phyloP scores from a whole-genome alignment of 257 asterid species.

The Ligustrum vulgare region DNA sequence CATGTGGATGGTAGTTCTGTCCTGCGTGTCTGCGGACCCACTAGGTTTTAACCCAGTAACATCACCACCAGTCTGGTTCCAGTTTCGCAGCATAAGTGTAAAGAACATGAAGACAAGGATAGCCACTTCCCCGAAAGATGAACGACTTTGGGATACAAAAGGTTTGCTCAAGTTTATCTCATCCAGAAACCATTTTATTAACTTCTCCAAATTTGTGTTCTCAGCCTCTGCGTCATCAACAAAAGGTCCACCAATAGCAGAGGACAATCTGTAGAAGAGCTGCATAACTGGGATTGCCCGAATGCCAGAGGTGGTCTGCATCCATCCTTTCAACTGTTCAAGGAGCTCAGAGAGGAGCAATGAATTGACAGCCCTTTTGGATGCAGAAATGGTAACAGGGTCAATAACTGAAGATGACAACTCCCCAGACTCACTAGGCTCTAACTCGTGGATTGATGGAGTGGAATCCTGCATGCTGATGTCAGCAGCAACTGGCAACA shows the following conservation, averaged over 20 bases:
- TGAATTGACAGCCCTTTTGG: slow-evolving; percentile 93
- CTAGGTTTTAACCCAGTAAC: slow-evolving; percentile 62
- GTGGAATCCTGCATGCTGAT: slow-evolving; percentile 50
- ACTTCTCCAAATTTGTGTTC: slow-evolving; percentile 78
- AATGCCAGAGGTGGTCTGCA: slow-evolving; percentile 80
- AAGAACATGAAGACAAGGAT: slow-evolving; percentile 92
- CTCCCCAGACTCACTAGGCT: slow-evolving; percentile 72
- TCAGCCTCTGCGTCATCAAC: slow-evolving; percentile 63
- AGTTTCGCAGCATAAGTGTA: slow-evolving; percentile 95
- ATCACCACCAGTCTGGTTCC: slow-evolving; percentile 96
- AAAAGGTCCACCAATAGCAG: slow-evolving; percentile 96
- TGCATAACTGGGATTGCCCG: slow-evolving; percentile 96
- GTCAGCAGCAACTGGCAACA: slow-evolving; percentile 68
- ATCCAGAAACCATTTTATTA: slow-evolving; percentile 84
- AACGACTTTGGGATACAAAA: slow-evolving; percentile 64
- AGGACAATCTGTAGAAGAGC: slow-evolving; percentile 85
- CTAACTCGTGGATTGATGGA: slow-evolving; percentile 79
- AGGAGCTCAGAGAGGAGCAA: slow-evolving; percentile 91
- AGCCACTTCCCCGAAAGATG: slow-evolving; percentile 83
- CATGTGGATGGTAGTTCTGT: slow-evolving; percentile 52
- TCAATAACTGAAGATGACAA: slow-evolving; percentile 70
- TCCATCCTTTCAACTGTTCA: slow-evolving; percentile 96
- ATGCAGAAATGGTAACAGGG: slow-evolving; percentile 93
- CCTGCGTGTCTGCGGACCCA: slow-evolving; percentile 60
- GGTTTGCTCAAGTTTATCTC: slow-evolving; percentile 74